Conservation (phyloP, 805 yeast genomes). For the Pichia phayaonensis region DNA sequence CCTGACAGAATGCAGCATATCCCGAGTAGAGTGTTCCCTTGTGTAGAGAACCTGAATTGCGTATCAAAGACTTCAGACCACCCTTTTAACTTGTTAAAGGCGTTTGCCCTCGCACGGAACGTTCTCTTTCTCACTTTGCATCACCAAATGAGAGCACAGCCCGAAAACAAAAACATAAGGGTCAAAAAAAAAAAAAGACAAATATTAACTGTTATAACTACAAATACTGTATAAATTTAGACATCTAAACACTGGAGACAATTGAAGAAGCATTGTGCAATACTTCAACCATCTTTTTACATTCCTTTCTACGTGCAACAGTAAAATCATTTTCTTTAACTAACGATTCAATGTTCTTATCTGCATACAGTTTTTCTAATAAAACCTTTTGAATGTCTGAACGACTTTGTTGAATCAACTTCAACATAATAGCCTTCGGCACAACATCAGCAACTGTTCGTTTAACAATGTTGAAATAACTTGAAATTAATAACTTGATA, state of each 20-base stretch:
- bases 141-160: neutral
- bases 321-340: constrained; percentile 91
- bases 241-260: constrained; percentile 58
- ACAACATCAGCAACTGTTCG: constrained; percentile 88
- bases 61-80: no score
- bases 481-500: constrained; percentile 81
- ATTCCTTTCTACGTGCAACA: constrained; percentile 90
- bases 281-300: constrained; percentile 91
- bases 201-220: neutral
- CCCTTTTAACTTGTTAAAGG: neutral
- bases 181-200: neutral
- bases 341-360: constrained; percentile 63
- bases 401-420: constrained; percentile 77
- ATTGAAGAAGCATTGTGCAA: constrained; percentile 85
- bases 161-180: neutral
- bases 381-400: constrained; percentile 85
- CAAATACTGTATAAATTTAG: neutral
- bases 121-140: no score
- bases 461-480: constrained; percentile 88
- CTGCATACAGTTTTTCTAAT: constrained; percentile 76
- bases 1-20: neutral
- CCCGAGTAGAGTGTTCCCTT: neutral
- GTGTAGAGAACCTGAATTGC: neutral
- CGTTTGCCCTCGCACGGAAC: neutral
- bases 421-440: constrained; percentile 93